These are phyloP conservation scores for Saccharomycopsis amapae DNA, from an alignment of 805 yeast genomes.

Conservation along the genomic window DNA sequence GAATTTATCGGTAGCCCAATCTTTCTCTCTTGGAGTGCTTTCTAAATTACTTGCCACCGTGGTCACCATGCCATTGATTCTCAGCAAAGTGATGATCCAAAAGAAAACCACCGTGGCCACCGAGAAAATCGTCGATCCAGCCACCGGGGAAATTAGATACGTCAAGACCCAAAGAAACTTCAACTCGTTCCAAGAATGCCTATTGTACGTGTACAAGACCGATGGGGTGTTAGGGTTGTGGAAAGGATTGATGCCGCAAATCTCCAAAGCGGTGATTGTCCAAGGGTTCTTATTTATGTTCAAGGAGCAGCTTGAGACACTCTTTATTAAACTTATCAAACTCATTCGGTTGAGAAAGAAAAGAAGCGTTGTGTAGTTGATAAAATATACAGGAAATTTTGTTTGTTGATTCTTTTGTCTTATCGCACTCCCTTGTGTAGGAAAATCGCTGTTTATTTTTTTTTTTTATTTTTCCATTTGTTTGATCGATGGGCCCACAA, in stretches of 20 bases:
- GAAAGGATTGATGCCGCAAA: slow-evolving; percentile 77
- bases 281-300: slow-evolving; percentile 81
- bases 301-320: slow-evolving; percentile 51
- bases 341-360: background rate
- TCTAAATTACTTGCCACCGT: slow-evolving; percentile 77
- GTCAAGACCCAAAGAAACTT: slow-evolving; percentile 36
- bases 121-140: slow-evolving; percentile 23
- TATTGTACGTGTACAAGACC: slow-evolving; percentile 49
- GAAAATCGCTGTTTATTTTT: too few species aligned
- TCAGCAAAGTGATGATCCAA: slow-evolving; percentile 78
- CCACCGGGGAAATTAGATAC: slow-evolving; percentile 19
- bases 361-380: too few species aligned
- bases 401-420: too few species aligned
- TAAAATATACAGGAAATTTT: too few species aligned
- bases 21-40: slow-evolving; percentile 67
- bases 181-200: slow-evolving; percentile 54
- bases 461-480: too few species aligned
- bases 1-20: slow-evolving; percentile 50
- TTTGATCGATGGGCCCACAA: too few species aligned
- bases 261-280: slow-evolving; percentile 72
- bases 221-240: slow-evolving; percentile 64
- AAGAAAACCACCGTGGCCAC: slow-evolving; percentile 25
- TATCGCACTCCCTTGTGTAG: too few species aligned
- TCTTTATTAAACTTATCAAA: slow-evolving; percentile 13
- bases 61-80: slow-evolving; percentile 77